Percentiles rank a stretch among this genome's conserved stretches.
These are phyloP conservation scores for Daldinia decipiens DNA, from an alignment of 495 filamentous ascomycete genomes.

Conservation along the genomic window DNA sequence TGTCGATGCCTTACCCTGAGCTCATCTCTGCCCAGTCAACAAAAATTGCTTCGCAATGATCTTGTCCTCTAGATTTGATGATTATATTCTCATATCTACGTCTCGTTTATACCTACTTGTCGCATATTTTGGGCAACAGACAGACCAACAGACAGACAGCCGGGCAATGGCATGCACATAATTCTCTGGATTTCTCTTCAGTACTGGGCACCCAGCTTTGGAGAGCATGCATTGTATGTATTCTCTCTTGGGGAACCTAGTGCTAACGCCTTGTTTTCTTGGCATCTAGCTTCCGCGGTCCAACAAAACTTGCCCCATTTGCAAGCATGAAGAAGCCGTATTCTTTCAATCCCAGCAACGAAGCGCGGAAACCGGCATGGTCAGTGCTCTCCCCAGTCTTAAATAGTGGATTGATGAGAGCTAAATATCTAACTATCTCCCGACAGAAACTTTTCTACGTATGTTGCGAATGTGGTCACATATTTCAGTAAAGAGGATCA, in stretches of 20 bases:
- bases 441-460: conserved; percentile 95
- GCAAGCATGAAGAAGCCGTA: conserved; percentile 85
- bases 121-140: conserved; percentile 2
- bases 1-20: conserved; percentile 19
- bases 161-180: background rate
- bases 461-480: conserved; percentile 89
- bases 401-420: conserved; percentile 1
- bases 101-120: background rate
- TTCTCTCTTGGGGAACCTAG: conserved; percentile 38
- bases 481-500: conserved; percentile 68
- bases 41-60: background rate
- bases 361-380: conserved; percentile 97
- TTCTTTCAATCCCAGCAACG: conserved; percentile 99
- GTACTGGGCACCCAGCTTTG: conserved; percentile 30
- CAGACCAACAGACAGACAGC: conserved; percentile 28
- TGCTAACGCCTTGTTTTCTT: conserved; percentile 61
- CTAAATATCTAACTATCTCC: conserved; percentile 39
- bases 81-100: background rate
- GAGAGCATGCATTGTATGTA: conserved; percentile 28
- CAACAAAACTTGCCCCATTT: conserved; percentile 82
- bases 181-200: conserved; percentile 8
- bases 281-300: conserved; percentile 81
- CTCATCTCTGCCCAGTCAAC: background rate
- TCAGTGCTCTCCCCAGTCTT: conserved; percentile 57
- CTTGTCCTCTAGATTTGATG: background rate